Evolutionary conservation across 805 yeast genomes (phyloP).

Genomic region (Torulaspora maleeae): DNA sequence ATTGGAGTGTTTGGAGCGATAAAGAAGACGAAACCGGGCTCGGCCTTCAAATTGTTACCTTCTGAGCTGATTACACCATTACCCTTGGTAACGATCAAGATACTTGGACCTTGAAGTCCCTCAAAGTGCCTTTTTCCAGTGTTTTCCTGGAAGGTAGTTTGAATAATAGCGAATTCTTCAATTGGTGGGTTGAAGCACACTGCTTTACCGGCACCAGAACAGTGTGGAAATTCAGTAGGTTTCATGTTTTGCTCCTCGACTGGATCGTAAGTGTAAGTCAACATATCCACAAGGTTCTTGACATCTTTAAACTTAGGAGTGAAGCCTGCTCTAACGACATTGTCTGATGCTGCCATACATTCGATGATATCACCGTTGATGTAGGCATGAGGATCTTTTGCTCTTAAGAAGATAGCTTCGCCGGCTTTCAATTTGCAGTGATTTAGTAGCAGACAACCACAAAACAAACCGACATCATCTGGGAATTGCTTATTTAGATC

Average conservation of each 20-base stretch:
- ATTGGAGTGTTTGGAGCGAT: conserved; percentile 72
- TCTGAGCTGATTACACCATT: conserved; percentile 51
- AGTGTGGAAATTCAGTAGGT: conserved; percentile 45
- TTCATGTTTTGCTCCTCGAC: conserved; percentile 93
- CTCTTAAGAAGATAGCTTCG: conserved; percentile 94
- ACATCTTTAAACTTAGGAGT: conserved; percentile 99
- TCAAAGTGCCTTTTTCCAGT: conserved; percentile 51
- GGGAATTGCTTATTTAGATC: conserved; percentile 87
- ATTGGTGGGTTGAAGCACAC: conserved; percentile 91
- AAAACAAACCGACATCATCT: conserved; percentile 87
- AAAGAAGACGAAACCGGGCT: conserved; percentile 77
- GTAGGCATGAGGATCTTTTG: conserved; percentile 97
- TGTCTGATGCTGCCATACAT: conserved; percentile 99
- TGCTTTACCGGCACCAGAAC: conserved; percentile 62
- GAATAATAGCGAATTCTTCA: conserved; percentile 91
- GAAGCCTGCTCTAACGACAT: conserved; percentile 97
- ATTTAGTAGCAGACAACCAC: conserved; percentile 90
- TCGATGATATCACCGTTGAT: conserved; percentile 96
- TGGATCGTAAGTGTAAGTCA: conserved; percentile 83
- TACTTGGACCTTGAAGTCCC: conserved; percentile 79
- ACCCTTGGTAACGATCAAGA: conserved; percentile 80
- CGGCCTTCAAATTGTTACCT: conserved; percentile 44
- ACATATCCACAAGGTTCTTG: conserved; percentile 77
- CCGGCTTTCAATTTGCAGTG: conserved; percentile 80
- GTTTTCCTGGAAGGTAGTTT: conserved; percentile 54